Evolutionary conservation across 495 filamentous ascomycete species (phyloP).

Genomic region (Stereocaulon alpinum): DNA sequence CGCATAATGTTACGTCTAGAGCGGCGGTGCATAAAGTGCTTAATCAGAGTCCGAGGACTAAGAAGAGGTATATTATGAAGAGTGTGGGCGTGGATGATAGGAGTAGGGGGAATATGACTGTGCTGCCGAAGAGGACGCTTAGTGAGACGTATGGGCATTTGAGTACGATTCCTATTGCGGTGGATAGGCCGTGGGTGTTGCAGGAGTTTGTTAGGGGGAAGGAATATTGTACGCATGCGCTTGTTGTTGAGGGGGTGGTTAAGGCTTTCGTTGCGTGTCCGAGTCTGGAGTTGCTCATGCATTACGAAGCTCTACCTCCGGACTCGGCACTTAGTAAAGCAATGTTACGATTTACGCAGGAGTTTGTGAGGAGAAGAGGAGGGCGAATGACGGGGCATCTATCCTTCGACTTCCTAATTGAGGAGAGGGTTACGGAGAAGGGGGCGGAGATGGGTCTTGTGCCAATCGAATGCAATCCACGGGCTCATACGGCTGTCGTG

Average conservation of each 20-base stretch:
- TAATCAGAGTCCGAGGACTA: slow-evolving; percentile 30
- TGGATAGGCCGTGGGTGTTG: slow-evolving; percentile 51
- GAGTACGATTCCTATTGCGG: slow-evolving; percentile 43
- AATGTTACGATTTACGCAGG: slow-evolving; percentile 51
- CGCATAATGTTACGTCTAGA: slow-evolving; percentile 43
- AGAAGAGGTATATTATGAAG: slow-evolving; percentile 52
- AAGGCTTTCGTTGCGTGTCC: slow-evolving; percentile 55
- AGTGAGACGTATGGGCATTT: slow-evolving; percentile 46
- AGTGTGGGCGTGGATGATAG: slow-evolving; percentile 42
- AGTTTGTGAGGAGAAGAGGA: slow-evolving; percentile 40
- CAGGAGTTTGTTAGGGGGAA: slow-evolving; percentile 54
- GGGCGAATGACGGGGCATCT: slow-evolving; percentile 56
- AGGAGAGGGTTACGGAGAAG: slow-evolving; percentile 33
- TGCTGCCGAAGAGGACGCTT: slow-evolving; percentile 44
- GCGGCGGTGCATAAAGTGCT: slow-evolving; percentile 50
- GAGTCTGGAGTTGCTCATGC: slow-evolving; percentile 46
- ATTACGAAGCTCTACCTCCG: slow-evolving; percentile 47
- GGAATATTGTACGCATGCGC: slow-evolving; percentile 59
- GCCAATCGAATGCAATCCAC: slow-evolving; percentile 55
- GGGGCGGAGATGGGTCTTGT: slow-evolving; percentile 30
- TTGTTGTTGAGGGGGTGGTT: slow-evolving; percentile 50
- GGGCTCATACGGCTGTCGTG: slow-evolving; percentile 49
- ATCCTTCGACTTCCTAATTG: slow-evolving; percentile 54
- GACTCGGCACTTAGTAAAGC: slow-evolving; percentile 43
- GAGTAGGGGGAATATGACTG: slow-evolving; percentile 34